Evolutionary conservation across 305 asterid genomes (phyloP).

Genomic region (Fraxinus floribunda): DNA sequence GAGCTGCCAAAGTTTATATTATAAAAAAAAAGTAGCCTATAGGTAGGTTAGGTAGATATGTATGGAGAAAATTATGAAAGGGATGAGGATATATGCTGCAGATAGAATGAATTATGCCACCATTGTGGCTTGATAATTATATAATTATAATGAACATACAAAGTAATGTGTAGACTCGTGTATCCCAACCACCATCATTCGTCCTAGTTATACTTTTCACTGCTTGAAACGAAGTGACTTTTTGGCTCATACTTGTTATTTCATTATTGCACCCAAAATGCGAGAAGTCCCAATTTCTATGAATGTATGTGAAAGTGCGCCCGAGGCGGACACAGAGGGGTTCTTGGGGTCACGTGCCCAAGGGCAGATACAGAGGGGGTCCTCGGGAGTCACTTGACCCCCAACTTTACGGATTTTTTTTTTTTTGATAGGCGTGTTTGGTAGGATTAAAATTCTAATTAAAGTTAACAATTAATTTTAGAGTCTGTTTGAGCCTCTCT

Average conservation of each 20-base stretch:
- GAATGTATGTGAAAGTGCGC: background rate
- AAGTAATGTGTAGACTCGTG: background rate
- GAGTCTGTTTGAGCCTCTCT: too few species aligned
- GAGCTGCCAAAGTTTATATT: background rate
- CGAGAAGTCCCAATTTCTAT: background rate
- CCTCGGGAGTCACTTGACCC: too few species aligned
- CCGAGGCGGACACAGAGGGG: too few species aligned
- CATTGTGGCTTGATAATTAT: background rate
- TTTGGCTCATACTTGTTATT: too few species aligned
- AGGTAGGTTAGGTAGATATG: background rate
- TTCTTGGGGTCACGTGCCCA: too few species aligned
- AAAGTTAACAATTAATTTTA: too few species aligned
- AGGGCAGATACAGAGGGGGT: too few species aligned
- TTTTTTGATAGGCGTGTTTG: too few species aligned
- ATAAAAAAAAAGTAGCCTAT: background rate
- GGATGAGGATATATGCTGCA: background rate
- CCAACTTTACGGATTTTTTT: too few species aligned
- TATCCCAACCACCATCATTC: too few species aligned
- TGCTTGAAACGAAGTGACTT: too few species aligned
- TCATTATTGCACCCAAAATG: background rate
- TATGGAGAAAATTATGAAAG: background rate
- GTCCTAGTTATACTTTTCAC: background rate
- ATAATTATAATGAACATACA: background rate
- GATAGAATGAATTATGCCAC: background rate
- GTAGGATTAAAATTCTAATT: too few species aligned